Conservation (phyloP, 371 early-diverging fungal genomes). For the Mucor velutinosus region DNA sequence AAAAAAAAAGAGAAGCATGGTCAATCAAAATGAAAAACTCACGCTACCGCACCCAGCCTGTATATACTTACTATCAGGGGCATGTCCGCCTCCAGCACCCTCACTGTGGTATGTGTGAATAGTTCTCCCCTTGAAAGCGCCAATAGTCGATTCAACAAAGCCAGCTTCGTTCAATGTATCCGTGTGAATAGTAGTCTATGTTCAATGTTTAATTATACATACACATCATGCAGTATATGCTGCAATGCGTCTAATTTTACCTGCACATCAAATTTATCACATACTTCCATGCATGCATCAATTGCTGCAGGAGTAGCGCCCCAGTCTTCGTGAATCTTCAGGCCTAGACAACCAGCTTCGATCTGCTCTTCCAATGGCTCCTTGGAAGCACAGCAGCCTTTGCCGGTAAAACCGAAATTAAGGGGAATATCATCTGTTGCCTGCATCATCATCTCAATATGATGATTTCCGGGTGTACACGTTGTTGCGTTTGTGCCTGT, state of each 20-base stretch:
- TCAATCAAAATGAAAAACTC: not conserved
- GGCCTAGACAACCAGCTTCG: conserved; percentile 83
- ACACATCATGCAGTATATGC: not conserved
- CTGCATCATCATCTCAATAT: conserved; percentile 85
- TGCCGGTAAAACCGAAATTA: conserved; percentile 93
- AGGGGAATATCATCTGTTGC: conserved; percentile 85
- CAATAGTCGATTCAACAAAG: conserved; percentile 89
- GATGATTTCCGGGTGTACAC: conserved; percentile 82
- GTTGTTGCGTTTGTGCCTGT: conserved; percentile 95
- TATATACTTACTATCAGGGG: conserved; percentile 75
- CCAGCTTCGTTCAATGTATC: conserved; percentile 96
- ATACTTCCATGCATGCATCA: conserved; percentile 81
- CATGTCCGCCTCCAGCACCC: conserved; percentile 96
- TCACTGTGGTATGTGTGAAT: conserved; percentile 96
- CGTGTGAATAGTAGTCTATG: conserved; percentile 83
- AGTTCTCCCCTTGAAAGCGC: conserved; percentile 85
- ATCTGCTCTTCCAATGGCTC: conserved; percentile 80
- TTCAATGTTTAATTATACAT: not conserved
- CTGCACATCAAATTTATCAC: conserved; percentile 89
- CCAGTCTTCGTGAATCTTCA: conserved; percentile 96
- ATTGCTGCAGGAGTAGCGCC: conserved; percentile 93
- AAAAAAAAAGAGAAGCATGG: not conserved
- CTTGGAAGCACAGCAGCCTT: conserved; percentile 77
- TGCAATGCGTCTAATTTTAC: conserved; percentile 2
- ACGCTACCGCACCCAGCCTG: not conserved